These are phyloP conservation scores for Leccinum holopus DNA, from an alignment of 1,284 basidiomycete genomes.

Conservation along the genomic window DNA sequence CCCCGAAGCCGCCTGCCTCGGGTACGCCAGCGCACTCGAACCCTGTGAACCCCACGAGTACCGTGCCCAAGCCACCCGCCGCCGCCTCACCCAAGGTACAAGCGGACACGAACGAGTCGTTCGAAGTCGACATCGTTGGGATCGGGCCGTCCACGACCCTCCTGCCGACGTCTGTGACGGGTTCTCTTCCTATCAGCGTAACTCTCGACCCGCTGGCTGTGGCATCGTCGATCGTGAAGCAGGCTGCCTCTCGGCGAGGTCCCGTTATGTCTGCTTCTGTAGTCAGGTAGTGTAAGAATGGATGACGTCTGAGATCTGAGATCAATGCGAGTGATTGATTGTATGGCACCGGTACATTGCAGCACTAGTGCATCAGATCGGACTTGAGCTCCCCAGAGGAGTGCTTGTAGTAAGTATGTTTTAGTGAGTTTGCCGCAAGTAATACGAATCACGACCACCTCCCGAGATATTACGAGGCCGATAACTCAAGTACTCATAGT, in stretches of 20 bases:
- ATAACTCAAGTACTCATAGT: background rate
- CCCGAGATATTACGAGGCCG: background rate
- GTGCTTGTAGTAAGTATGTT: too few species aligned
- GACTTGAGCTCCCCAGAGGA: background rate
- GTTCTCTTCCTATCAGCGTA: constrained; percentile 4
- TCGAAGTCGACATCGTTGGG: constrained; percentile 27
- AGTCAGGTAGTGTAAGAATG: background rate
- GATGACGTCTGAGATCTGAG: background rate
- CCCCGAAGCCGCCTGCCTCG: background rate
- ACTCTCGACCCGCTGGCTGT: constrained; percentile 23
- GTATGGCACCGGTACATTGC: background rate
- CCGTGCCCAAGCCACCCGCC: background rate
- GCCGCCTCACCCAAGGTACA: background rate
- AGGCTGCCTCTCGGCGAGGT: constrained; percentile 1
- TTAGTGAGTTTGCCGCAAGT: background rate
- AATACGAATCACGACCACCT: background rate
- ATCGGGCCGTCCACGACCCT: constrained; percentile 10
- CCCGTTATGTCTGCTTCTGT: background rate
- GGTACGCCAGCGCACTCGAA: constrained; percentile 10
- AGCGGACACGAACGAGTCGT: constrained; percentile 11
- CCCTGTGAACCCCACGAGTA: constrained; percentile 2
- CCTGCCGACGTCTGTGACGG: constrained; percentile 13
- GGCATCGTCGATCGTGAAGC: constrained; percentile 27
- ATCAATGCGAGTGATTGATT: background rate
- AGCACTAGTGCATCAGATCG: too few species aligned